A percentile compares a stretch with the other conserved stretches of the same genome.
phyloP scores from a whole-genome alignment of 2,329 filamentous ascomycete species.

The Triangularia setosa region DNA sequence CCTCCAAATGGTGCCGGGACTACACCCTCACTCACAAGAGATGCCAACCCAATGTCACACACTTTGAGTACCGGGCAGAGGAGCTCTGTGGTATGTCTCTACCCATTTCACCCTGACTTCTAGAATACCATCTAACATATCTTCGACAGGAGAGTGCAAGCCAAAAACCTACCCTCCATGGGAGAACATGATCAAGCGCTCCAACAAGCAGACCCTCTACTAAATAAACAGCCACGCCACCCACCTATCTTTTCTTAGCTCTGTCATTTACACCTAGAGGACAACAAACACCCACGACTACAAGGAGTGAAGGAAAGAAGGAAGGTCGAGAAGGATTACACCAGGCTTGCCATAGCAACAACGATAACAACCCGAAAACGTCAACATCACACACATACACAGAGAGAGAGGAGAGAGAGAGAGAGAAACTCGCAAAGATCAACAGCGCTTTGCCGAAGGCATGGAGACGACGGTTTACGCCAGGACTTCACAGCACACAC shows the following conservation, averaged over 20 bases:
- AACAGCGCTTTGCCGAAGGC: not conserved
- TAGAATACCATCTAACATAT: slow-evolving; percentile 3
- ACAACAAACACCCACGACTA: not conserved
- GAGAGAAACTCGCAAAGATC: not conserved
- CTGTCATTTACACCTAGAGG: not conserved
- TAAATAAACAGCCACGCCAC: not conserved
- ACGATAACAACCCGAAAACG: not conserved
- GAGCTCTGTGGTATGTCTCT: slow-evolving; percentile 30
- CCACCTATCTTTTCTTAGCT: not conserved
- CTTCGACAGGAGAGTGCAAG: slow-evolving; percentile 35
- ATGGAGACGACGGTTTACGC: not conserved
- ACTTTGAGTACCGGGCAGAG: slow-evolving; percentile 32
- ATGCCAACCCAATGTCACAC: slow-evolving; percentile 33
- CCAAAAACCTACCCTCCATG: slow-evolving; percentile 34
- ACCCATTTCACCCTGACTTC: not conserved
- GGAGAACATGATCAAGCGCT: slow-evolving; percentile 37
- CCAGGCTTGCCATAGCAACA: not conserved
- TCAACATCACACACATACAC: too few species aligned
- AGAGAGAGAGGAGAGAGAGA: too few species aligned
- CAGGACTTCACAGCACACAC: not conserved
- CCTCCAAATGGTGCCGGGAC: slow-evolving; percentile 33
- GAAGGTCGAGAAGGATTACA: not conserved
- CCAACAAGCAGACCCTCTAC: slow-evolving; percentile 11
- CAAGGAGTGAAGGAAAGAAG: not conserved
- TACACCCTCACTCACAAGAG: slow-evolving; percentile 33